phyloP scores from a whole-genome alignment of 768 basidiomycete species.

The Tricholoma hemisulphureum region DNA sequence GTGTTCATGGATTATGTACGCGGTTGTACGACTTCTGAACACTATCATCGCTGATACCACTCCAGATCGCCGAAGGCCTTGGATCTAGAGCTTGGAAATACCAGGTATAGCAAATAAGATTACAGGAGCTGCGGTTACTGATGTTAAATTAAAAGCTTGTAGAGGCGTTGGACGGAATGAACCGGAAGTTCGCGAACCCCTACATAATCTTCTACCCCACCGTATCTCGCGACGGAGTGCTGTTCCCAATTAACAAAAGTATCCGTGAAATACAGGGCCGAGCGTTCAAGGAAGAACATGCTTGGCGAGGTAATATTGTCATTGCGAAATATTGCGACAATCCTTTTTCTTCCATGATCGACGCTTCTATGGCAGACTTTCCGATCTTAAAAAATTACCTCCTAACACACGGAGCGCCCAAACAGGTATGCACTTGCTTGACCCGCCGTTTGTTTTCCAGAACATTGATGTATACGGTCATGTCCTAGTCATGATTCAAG shows the following conservation, averaged over 20 bases:
- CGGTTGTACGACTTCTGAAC: conserved; percentile 6
- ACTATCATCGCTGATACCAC: conserved; percentile 10
- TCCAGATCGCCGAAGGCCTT: conserved; percentile 66
- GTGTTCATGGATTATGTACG: conserved; percentile 78
- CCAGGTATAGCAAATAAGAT: conserved; percentile 44
- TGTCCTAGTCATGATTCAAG: neutral
- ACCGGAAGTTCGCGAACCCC: conserved; percentile 70
- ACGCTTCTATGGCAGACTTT: conserved; percentile 82
- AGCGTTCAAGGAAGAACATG: conserved; percentile 55
- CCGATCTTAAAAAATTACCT: conserved; percentile 80
- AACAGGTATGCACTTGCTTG: conserved; percentile 27
- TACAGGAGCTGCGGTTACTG: neutral
- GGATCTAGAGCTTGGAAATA: conserved; percentile 71
- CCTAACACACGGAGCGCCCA: conserved; percentile 59
- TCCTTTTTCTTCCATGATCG: conserved; percentile 58
- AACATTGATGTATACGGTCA: neutral
- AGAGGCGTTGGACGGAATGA: conserved; percentile 78
- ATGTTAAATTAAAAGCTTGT: conserved; percentile 47
- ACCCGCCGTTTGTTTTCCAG: neutral
- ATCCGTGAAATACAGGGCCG: conserved; percentile 72
- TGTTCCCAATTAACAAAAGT: conserved; percentile 77
- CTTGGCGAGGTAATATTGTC: conserved; percentile 81
- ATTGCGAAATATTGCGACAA: conserved; percentile 66
- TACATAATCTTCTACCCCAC: conserved; percentile 81
- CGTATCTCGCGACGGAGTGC: conserved; percentile 75